Evolutionary conservation across 441 rosid genomes (phyloP).

Genomic region (Euphorbia celastroides): DNA sequence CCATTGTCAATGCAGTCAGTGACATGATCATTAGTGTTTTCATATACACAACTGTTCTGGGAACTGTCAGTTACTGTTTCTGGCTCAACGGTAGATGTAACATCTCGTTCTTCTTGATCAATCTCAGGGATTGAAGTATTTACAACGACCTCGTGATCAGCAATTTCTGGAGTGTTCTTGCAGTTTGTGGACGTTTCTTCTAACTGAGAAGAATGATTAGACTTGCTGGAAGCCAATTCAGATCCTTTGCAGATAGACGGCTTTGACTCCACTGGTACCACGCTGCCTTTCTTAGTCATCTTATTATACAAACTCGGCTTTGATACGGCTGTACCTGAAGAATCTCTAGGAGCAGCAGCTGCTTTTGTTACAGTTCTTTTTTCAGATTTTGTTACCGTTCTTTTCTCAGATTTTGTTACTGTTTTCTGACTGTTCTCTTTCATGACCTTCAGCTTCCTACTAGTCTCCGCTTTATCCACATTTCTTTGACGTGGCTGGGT

Average conservation of each 20-base stretch:
- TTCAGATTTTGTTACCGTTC: constrained; percentile 29
- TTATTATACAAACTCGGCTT: constrained; percentile 49
- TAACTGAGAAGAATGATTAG: constrained; percentile 22
- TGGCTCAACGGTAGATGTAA: constrained; percentile 12
- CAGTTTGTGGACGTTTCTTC: constrained; percentile 28
- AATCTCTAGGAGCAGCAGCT: constrained; percentile 28
- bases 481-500: constrained; percentile 28
- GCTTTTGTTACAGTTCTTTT: constrained; percentile 33
- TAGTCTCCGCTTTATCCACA: constrained; percentile 25
- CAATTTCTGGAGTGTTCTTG: constrained; percentile 26
- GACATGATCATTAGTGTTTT: constrained; percentile 23
- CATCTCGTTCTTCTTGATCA: constrained; percentile 27
- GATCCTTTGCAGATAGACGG: constrained; percentile 51
- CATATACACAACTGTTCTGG: constrained; percentile 4
- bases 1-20: constrained; percentile 16
- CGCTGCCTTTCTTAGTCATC: constrained; percentile 56
- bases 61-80: constrained; percentile 25
- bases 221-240: constrained; percentile 30
- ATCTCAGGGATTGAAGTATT: constrained; percentile 24
- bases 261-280: constrained; percentile 55
- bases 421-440: constrained; percentile 34
- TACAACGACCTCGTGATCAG: constrained; percentile 25
- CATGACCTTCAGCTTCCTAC: constrained; percentile 25
- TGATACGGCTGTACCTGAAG: constrained; percentile 26
- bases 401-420: constrained; percentile 30